phyloP scores from a whole-genome alignment of 805 yeast genomes.

The Hanseniaspora vineae region DNA sequence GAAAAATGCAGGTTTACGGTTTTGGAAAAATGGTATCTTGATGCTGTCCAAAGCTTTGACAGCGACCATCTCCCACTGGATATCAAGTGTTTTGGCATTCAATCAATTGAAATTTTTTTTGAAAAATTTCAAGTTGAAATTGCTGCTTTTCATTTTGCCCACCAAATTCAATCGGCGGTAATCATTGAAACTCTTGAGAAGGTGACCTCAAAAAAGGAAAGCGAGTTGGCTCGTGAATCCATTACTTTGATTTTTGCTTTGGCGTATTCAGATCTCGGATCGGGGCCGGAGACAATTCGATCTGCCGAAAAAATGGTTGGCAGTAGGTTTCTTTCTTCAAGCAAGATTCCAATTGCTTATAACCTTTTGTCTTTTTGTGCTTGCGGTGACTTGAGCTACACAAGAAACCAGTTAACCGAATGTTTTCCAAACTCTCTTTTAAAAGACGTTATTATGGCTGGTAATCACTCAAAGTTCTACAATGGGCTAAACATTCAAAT shows the following conservation, averaged over 20 bases:
- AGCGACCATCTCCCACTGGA: not conserved
- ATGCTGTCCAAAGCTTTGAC: not conserved
- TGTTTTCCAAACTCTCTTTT: slow-evolving; percentile 9
- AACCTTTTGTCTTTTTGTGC: not conserved
- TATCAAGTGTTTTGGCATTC: slow-evolving; percentile 26
- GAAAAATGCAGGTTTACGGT: not conserved
- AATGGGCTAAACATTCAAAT: slow-evolving; percentile 6
- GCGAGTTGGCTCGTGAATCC: slow-evolving; percentile 21
- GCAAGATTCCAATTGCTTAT: not conserved
- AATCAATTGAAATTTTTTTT: slow-evolving; percentile 20
- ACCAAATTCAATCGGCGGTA: not conserved
- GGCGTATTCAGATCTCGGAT: slow-evolving; percentile 29
- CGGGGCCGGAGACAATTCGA: slow-evolving; percentile 16
- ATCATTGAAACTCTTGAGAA: not conserved
- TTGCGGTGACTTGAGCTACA: not conserved
- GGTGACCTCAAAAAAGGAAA: not conserved
- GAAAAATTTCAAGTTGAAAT: slow-evolving; percentile 25
- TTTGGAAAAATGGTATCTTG: slow-evolving; percentile 5
- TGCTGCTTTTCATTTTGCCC: slow-evolving; percentile 26
- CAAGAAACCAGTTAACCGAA: slow-evolving; percentile 1
- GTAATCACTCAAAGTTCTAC: slow-evolving; percentile 7
- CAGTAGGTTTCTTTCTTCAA: not conserved
- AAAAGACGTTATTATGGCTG: slow-evolving; percentile 12
- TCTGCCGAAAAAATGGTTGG: not conserved
- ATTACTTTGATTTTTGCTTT: slow-evolving; percentile 31